Conservation (phyloP, 73 alveolate genomes). For the Symbiodinium pilosum region DNA sequence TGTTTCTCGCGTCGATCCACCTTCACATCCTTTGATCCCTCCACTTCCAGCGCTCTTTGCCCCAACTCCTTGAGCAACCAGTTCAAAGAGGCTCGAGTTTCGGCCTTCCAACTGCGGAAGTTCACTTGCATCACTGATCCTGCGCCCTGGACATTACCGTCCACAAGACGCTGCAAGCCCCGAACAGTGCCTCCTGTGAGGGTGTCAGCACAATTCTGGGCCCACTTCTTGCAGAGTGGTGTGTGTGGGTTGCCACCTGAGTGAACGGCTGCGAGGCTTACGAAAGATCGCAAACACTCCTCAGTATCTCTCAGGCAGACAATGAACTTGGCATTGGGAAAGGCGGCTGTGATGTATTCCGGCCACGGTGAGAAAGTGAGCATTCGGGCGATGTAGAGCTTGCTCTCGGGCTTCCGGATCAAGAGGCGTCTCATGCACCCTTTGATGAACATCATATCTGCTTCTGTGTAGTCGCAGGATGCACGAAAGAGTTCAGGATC, state of each 20-base stretch:
- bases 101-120: neutral
- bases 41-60: neutral
- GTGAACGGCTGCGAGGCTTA: conserved; percentile 17
- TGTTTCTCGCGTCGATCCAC: neutral
- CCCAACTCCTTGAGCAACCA: neutral
- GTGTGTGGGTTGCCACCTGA: conserved; percentile 10
- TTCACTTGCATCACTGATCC: conserved; percentile 2
- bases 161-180: conserved; percentile 19
- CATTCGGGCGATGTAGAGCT: neutral
- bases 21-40: neutral
- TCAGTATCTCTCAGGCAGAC: neutral
- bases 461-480: conserved; percentile 23
- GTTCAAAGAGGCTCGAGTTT: neutral
- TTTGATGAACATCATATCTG: conserved; percentile 17
- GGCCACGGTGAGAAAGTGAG: conserved; percentile 37
- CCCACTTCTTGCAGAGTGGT: conserved; percentile 10
- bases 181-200: neutral
- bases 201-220: conserved; percentile 12
- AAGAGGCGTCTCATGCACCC: conserved; percentile 12
- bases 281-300: neutral
- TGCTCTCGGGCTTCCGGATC: conserved; percentile 26
- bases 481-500: conserved; percentile 8
- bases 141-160: neutral
- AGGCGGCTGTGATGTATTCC: conserved; percentile 4
- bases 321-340: neutral